Base-by-base conservation (phyloP, 1,284 basidiomycete genomes). In the Phellopilus nigrolimitatus region DNA sequence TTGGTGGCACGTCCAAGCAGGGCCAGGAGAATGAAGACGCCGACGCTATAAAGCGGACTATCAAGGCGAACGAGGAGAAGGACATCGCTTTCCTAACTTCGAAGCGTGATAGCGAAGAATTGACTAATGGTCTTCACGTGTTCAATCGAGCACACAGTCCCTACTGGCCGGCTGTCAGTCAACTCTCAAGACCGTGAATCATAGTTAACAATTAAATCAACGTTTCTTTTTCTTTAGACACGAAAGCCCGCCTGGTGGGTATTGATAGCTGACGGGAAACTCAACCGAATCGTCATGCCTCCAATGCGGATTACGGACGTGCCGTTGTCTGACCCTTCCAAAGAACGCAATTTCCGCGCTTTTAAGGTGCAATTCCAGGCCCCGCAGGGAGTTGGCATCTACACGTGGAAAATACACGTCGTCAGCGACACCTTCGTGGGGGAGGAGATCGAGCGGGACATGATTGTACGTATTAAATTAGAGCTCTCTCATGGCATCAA, bases 281-380 rank as follows among this genome's bases (percentile, higher is more conserved):
- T 84, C 13, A 87, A 92, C 68, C 81, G 88, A 44, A 78, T 97
- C 48, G 91, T 98, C 45, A 91, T 99, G 1, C 91, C 93, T 30
- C 97, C 97, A 0, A 72, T 87, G 62, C 87, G 86, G 63, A 80
- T 97, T 57, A 78, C 79, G 27, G 91, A 95, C 59, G 76, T 97
- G 12, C 91, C 92, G 0, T 74, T 80, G 49, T 78, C 82, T 0
- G 70, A 80, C 49, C 66, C 78, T 0, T 72, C 73, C 50, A 69
- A 73, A n/a, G 72, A 78, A 12, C 74, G 82, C 28, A 79, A 88
- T 61, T 86, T 88, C 60, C 82, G 93, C 49, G 80, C 86, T 28
- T 95, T 91, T 73, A 90, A 88, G 65, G 72, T 97, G 38, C 91
- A 93, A 62, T 97, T 99, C 80, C 94, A 97, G 67, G 95, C 93